Percentiles rank a stretch among this genome's conserved stretches.
Evolutionary conservation across 2,329 filamentous ascomycete genomes (phyloP).

Genomic region (Chrysoporthe cubensis): DNA sequence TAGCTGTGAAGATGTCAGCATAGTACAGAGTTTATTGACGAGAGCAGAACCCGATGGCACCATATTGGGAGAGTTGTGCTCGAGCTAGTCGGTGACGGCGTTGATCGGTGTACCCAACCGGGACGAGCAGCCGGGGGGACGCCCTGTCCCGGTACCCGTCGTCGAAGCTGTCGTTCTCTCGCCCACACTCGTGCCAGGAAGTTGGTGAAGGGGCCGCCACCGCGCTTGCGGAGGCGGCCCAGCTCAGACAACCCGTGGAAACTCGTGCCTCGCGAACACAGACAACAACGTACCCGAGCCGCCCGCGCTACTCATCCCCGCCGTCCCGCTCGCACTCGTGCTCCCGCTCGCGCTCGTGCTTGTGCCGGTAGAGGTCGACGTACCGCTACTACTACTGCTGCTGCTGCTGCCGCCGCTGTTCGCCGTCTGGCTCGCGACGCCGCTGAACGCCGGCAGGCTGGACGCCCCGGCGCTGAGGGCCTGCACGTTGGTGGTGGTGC

Average conservation of each 20-base stretch:
- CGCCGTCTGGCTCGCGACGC: constrained; percentile 45
- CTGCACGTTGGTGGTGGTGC: constrained; percentile 48
- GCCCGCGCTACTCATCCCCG: constrained; percentile 19
- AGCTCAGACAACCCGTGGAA: background rate
- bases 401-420: constrained; percentile 1
- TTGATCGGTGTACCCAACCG: too few species aligned
- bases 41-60: too few species aligned
- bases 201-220: too few species aligned
- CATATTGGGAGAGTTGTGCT: too few species aligned
- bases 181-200: too few species aligned
- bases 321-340: background rate
- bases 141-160: too few species aligned
- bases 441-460: constrained; percentile 48
- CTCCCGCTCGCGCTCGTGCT: constrained; percentile 6
- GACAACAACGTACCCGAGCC: background rate
- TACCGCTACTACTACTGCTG: constrained; percentile 20
- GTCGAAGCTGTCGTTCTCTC: too few species aligned
- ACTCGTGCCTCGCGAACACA: background rate
- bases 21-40: background rate
- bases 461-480: constrained; percentile 47
- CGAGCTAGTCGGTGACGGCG: too few species aligned
- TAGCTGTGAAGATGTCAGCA: constrained; percentile 22
- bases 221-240: too few species aligned
- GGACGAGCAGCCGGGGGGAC: too few species aligned
- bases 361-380: constrained; percentile 7